phyloP scores from a whole-genome alignment of 495 filamentous ascomycete genomes.

The Margaritispora aquatica region DNA sequence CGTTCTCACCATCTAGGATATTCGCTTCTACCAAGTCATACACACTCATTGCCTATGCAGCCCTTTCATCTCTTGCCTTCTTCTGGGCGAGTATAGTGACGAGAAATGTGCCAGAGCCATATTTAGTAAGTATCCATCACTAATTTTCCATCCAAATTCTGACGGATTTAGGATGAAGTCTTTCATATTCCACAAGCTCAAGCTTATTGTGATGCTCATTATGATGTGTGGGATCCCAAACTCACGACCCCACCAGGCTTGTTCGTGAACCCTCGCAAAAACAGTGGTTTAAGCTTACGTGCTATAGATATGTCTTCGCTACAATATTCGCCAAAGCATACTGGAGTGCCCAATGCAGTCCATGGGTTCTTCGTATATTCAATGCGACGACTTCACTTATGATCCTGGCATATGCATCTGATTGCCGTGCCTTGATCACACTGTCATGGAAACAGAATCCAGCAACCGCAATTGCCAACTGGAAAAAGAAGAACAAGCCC shows the following conservation, averaged over 20 bases:
- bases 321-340: conserved; percentile 33
- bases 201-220: conserved; percentile 71
- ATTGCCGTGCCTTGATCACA: conserved; percentile 28
- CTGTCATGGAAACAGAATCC: neutral
- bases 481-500: neutral
- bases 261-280: conserved; percentile 37
- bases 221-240: conserved; percentile 83
- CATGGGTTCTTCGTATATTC: conserved; percentile 40
- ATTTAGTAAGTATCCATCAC: conserved; percentile 50
- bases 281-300: neutral
- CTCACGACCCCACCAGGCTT: conserved; percentile 94
- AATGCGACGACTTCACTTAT: conserved; percentile 43
- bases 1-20: neutral
- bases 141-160: neutral
- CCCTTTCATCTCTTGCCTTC: neutral
- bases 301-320: conserved; percentile 47
- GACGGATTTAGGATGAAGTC: conserved; percentile 66
- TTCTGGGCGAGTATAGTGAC: conserved; percentile 36
- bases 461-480: conserved; percentile 11
- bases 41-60: neutral
- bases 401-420: conserved; percentile 27
- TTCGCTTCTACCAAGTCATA: neutral
- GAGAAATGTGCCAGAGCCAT: conserved; percentile 64
- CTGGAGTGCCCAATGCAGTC: conserved; percentile 31
- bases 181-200: conserved; percentile 94